A percentile compares a stretch with the other conserved stretches of the same genome.
These are phyloP conservation scores for Cystofilobasidium bisporidii DNA, from an alignment of 768 basidiomycete species.

Conservation along the genomic window DNA sequence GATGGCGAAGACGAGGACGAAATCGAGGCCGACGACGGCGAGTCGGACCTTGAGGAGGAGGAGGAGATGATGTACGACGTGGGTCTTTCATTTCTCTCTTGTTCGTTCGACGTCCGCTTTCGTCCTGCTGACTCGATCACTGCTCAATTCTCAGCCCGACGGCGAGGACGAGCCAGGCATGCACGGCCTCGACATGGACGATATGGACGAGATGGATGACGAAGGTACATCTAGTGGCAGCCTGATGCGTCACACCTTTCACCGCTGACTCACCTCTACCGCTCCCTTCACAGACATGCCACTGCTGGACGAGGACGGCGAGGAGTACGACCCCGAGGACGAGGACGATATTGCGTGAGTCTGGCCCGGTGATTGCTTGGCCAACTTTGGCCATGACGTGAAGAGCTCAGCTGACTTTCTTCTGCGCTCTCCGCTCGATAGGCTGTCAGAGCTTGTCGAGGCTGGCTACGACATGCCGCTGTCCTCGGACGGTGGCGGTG, in stretches of 20 bases:
- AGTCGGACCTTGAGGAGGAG: slow-evolving; percentile 44
- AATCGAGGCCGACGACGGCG: slow-evolving; percentile 40
- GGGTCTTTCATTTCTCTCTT: no score
- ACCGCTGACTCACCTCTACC: background rate
- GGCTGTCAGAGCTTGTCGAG: slow-evolving; percentile 23
- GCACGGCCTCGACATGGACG: slow-evolving; percentile 29
- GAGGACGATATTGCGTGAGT: slow-evolving; percentile 28
- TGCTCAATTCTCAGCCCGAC: no score
- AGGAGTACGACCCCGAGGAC: slow-evolving; percentile 30
- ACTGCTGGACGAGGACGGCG: slow-evolving; percentile 39
- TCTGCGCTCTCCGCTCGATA: no score
- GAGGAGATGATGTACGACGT: slow-evolving; percentile 42
- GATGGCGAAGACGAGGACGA: slow-evolving; percentile 47
- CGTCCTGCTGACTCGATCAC: no score
- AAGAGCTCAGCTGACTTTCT: no score
- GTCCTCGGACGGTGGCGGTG: slow-evolving; percentile 3
- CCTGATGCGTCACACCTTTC: no score
- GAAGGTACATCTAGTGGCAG: slow-evolving; percentile 4
- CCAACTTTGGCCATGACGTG: no score
- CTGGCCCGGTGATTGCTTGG: no score
- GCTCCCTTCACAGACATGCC: slow-evolving; percentile 5
- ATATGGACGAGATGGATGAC: slow-evolving; percentile 31
- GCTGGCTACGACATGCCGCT: slow-evolving; percentile 28
- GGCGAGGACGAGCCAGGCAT: slow-evolving; percentile 47
- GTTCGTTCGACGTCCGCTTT: no score